Percentiles rank a stretch among this genome's conserved stretches.
These are phyloP conservation scores for Westerdykella sp. DNA, from an alignment of 2,329 filamentous ascomycete genomes.

Conservation along the genomic window DNA sequence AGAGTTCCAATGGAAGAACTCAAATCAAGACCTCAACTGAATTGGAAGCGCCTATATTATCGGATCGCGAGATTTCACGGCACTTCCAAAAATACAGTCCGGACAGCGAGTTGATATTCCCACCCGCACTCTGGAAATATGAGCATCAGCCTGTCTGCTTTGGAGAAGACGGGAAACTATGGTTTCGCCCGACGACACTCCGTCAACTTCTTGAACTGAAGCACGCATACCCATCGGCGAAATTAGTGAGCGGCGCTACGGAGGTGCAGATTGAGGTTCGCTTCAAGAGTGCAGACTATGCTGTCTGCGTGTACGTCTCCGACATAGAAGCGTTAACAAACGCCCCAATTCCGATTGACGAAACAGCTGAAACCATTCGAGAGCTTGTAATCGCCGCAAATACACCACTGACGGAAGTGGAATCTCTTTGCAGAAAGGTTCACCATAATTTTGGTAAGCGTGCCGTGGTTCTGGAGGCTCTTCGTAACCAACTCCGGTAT, in stretches of 20 bases:
- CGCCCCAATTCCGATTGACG: constrained; percentile 38
- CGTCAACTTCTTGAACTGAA: constrained; percentile 86
- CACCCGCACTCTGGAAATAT: constrained; percentile 73
- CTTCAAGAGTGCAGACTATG: constrained; percentile 89
- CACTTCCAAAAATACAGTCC: constrained; percentile 84
- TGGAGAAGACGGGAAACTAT: constrained; percentile 87
- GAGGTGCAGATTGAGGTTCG: constrained; percentile 97
- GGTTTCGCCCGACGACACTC: constrained; percentile 83
- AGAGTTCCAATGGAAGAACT: constrained; percentile 11
- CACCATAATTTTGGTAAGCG: constrained; percentile 43
- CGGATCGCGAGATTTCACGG: constrained; percentile 19
- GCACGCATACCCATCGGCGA: constrained; percentile 74
- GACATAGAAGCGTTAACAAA: constrained; percentile 81
- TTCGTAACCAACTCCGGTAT: constrained; percentile 91
- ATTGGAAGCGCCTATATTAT: constrained; percentile 36
- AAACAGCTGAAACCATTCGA: constrained; percentile 20
- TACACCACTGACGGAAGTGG: constrained; percentile 81
- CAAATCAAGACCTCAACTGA: constrained; percentile 48
- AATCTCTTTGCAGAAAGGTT: constrained; percentile 72
- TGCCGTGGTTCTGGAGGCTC: constrained; percentile 43
- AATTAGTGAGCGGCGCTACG: constrained; percentile 89
- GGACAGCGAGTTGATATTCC: constrained; percentile 90
- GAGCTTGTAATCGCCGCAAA: constrained; percentile 78
- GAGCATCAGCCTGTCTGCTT: constrained; percentile 73
- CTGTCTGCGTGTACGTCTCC: constrained; percentile 81